A percentile compares a stretch with the other conserved stretches of the same genome.
phyloP scores from a whole-genome alignment of 2,329 filamentous ascomycete genomes.

The Trichocomaceae sp. region DNA sequence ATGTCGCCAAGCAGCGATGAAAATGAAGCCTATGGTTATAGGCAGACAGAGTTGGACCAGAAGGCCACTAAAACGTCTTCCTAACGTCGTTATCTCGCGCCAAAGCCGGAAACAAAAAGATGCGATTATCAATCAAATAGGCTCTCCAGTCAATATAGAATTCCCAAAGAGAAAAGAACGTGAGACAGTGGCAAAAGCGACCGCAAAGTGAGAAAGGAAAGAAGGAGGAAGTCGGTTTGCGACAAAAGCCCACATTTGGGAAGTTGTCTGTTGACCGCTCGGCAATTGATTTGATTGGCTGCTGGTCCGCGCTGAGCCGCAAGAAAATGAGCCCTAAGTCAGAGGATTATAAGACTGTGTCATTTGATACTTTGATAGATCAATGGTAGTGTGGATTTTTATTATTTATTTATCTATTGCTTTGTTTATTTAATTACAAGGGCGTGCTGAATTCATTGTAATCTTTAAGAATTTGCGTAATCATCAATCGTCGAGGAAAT shows the following conservation, averaged over 20 bases:
- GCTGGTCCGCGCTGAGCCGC: neutral
- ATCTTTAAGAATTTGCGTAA: neutral
- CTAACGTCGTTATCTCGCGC: neutral
- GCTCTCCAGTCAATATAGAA: neutral
- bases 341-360: neutral
- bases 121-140: neutral
- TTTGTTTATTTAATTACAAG: neutral
- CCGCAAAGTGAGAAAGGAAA: neutral
- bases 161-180: neutral
- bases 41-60: neutral
- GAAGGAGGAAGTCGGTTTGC: constrained; percentile 3
- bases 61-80: neutral
- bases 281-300: constrained; percentile 10
- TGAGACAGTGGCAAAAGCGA: neutral
- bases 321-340: neutral
- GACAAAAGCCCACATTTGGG: constrained; percentile 1
- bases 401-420: neutral
- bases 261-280: constrained; percentile 8
- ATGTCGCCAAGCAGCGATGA: neutral
- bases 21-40: neutral
- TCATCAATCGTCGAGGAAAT: neutral
- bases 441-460: neutral
- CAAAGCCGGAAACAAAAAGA: neutral
- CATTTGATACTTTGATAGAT: neutral
- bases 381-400: neutral